Conservation (phyloP, 495 filamentous ascomycete species). For the Penicillium cosmopolitanum region DNA sequence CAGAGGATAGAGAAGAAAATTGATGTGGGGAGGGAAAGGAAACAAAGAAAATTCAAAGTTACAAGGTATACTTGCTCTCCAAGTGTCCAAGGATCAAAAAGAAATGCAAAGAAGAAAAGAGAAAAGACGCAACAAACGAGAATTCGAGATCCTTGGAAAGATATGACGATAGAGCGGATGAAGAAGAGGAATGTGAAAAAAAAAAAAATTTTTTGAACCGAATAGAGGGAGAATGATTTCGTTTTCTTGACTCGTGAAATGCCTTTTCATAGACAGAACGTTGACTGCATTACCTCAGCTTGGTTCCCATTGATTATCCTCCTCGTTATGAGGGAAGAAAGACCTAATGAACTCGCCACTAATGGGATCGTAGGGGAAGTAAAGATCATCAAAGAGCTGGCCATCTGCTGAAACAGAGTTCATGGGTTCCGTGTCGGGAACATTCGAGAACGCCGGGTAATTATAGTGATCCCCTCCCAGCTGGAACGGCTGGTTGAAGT, state of each 20-base stretch:
- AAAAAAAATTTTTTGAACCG: background rate
- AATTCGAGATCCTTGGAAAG: background rate
- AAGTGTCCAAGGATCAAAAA: background rate
- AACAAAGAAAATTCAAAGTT: background rate
- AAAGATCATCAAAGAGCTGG: slow-evolving; percentile 31
- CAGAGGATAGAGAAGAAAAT: background rate
- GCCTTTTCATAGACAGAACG: background rate
- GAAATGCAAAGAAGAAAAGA: background rate
- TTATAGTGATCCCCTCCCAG: slow-evolving; percentile 11
- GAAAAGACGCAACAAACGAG: background rate
- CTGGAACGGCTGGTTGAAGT: background rate
- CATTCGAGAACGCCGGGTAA: slow-evolving; percentile 8
- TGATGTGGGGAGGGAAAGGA: background rate
- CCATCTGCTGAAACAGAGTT: slow-evolving; percentile 14
- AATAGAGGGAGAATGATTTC: background rate
- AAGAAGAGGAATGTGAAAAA: background rate
- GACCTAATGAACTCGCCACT: slow-evolving; percentile 49
- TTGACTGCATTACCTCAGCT: slow-evolving; percentile 6
- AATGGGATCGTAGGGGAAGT: slow-evolving; percentile 53
- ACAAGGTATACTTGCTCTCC: background rate
- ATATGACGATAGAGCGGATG: background rate
- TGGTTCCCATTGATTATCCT: slow-evolving; percentile 28
- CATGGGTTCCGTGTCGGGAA: slow-evolving; percentile 14
- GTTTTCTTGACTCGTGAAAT: slow-evolving; percentile 10
- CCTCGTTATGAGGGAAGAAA: slow-evolving; percentile 43